A percentile compares a stretch with the other conserved stretches of the same genome.
Evolutionary conservation across 2,329 filamentous ascomycete species (phyloP).

Genomic region (Epichloe baconii): DNA sequence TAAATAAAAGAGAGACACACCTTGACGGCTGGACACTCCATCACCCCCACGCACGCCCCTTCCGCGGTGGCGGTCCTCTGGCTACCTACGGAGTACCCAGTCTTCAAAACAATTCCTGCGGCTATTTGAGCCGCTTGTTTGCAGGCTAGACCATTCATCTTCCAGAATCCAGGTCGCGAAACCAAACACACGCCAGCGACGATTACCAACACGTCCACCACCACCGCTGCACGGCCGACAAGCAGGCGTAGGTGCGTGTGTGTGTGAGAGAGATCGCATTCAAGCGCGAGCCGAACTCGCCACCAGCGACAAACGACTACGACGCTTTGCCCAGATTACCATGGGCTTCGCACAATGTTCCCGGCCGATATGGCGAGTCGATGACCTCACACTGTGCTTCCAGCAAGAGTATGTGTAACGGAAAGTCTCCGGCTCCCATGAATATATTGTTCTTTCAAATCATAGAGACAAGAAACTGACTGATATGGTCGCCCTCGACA

Average conservation of each 20-base stretch:
- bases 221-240: conserved; percentile 1
- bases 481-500: not conserved
- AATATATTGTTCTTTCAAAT: not conserved
- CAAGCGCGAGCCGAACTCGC: not conserved
- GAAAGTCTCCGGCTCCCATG: not conserved
- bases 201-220: not conserved
- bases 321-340: conserved; percentile 4
- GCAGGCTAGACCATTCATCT: not conserved
- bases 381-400: conserved; percentile 53
- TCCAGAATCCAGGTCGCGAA: not conserved
- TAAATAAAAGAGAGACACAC: not conserved
- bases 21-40: not conserved
- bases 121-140: not conserved
- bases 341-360: conserved; percentile 41
- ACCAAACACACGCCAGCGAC: not conserved
- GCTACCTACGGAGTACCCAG: not conserved
- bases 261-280: not conserved
- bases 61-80: not conserved
- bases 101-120: not conserved
- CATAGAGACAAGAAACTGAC: not conserved
- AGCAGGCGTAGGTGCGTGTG: conserved; percentile 1
- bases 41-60: not conserved
- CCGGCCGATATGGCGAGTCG: conserved; percentile 47
- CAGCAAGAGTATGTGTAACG: conserved; percentile 47
- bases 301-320: conserved; percentile 6